These are phyloP conservation scores for Solanum paucissectum DNA, from an alignment of 257 asterid genomes.

Conservation along the genomic window DNA sequence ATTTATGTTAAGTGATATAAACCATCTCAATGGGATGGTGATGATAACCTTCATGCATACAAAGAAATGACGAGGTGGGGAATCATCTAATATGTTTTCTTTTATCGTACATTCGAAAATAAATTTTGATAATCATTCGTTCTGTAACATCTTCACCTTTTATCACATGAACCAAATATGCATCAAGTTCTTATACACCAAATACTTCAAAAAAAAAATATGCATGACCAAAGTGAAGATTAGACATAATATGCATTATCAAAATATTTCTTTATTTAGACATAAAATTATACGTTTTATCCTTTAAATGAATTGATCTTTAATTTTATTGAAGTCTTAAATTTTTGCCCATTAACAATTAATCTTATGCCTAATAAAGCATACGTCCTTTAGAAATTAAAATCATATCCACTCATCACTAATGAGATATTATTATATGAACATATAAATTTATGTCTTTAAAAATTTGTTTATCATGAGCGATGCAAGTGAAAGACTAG, in stretches of 20 bases:
- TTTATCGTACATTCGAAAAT: background rate
- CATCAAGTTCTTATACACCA: background rate
- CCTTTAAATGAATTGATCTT: background rate
- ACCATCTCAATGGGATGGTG: too few species aligned
- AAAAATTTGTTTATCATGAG: too few species aligned
- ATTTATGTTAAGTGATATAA: too few species aligned
- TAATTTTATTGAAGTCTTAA: background rate
- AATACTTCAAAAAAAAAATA: background rate
- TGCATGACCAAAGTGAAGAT: background rate
- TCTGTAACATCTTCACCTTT: background rate
- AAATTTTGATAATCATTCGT: background rate
- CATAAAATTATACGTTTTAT: background rate
- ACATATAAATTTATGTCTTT: background rate
- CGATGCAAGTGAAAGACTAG: background rate
- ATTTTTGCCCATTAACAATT: too few species aligned
- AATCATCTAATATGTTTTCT: background rate
- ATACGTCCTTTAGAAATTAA: too few species aligned
- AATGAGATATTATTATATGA: background rate
- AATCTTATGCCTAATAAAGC: too few species aligned
- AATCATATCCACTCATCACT: background rate
- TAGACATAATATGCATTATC: background rate
- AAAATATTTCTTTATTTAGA: background rate
- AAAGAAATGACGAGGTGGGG: background rate
- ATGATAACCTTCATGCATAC: background rate
- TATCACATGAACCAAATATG: background rate